Conservation (phyloP, 805 yeast genomes). For the Yarrowia osloensis region DNA sequence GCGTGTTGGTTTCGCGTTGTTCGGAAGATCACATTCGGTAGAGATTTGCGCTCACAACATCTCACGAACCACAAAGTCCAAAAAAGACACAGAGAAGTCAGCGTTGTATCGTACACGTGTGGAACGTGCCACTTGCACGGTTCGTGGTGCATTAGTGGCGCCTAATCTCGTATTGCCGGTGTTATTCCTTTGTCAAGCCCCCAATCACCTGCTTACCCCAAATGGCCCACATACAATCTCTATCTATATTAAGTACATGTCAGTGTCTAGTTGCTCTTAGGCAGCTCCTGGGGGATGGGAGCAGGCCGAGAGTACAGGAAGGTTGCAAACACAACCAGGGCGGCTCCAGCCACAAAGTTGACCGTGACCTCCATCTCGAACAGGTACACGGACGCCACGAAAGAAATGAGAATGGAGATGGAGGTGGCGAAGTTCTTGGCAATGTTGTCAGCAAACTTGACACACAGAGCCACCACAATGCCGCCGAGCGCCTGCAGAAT, state of each 20-base stretch:
- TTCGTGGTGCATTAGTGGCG: too few species aligned
- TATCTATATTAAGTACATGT: constrained; percentile 8
- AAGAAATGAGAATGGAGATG: constrained; percentile 45
- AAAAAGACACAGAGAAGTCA: too few species aligned
- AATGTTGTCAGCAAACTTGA: constrained; percentile 48
- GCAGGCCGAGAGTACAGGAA: constrained; percentile 41
- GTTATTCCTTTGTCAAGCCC: too few species aligned
- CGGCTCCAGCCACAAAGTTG: constrained; percentile 44
- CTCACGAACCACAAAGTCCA: background rate
- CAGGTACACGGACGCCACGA: constrained; percentile 44
- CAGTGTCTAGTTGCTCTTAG: constrained; percentile 23
- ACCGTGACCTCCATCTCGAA: constrained; percentile 44
- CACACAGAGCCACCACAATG: constrained; percentile 47
- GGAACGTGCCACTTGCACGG: too few species aligned
- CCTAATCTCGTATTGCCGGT: too few species aligned
- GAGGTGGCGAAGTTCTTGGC: constrained; percentile 49
- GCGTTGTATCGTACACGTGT: too few species aligned
- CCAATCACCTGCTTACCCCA: too few species aligned
- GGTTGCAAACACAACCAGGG: constrained; percentile 44
- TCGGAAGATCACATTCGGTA: too few species aligned
- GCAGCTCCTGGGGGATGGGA: background rate
- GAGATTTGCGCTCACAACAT: background rate
- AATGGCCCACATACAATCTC: background rate
- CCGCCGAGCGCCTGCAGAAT: constrained; percentile 48
- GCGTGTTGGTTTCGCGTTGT: background rate